Evolutionary conservation across 78 protist genomes (phyloP).

Genomic region (Dictyostelium capitatum): DNA sequence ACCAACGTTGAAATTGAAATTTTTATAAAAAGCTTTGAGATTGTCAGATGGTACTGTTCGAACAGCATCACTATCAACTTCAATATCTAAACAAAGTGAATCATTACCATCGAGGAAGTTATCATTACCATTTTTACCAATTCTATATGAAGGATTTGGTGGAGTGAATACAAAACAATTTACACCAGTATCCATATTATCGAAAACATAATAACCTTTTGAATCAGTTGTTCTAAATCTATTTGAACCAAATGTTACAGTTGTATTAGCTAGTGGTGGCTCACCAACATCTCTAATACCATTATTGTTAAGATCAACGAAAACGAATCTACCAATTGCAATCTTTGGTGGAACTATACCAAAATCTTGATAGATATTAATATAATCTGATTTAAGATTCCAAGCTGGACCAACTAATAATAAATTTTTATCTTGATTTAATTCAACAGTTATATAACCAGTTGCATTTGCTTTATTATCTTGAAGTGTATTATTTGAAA

Average conservation of each 20-base stretch:
- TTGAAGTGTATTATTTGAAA: background rate
- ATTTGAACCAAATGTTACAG: background rate
- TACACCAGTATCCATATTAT: background rate
- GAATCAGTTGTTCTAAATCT: background rate
- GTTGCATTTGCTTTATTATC: slow-evolving; percentile 24
- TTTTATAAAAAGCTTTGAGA: slow-evolving; percentile 1
- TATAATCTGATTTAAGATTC: background rate
- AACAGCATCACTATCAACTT: background rate
- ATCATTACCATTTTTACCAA: background rate
- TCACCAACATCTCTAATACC: slow-evolving; percentile 15
- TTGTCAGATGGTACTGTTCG: background rate
- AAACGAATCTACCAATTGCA: slow-evolving; percentile 37
- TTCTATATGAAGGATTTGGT: background rate
- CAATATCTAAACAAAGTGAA: background rate
- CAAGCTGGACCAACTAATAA: background rate
- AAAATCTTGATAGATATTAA: background rate
- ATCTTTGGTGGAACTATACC: slow-evolving; percentile 40
- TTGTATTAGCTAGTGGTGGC: background rate
- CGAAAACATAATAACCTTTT: background rate
- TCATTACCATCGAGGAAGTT: background rate
- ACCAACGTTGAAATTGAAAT: slow-evolving; percentile 35
- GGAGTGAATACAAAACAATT: background rate
- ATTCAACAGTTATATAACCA: background rate
- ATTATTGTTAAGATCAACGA: slow-evolving; percentile 10
- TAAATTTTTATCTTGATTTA: background rate